phyloP scores from a whole-genome alignment of 148 eudicot species.

The Talinum fruticosum region DNA sequence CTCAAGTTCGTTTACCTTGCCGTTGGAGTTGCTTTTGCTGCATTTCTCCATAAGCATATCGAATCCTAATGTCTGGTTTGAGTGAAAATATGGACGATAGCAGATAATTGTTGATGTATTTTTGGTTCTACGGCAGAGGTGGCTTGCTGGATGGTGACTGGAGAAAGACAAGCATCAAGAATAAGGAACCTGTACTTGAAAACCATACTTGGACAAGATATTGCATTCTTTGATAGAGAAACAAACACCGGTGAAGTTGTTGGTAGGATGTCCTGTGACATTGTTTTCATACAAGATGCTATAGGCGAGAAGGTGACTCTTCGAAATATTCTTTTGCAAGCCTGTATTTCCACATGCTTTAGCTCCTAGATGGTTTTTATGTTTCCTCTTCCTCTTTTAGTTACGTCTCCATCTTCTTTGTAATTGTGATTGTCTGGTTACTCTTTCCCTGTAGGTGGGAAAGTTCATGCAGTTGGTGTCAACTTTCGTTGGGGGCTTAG shows the following conservation, averaged over 20 bases:
- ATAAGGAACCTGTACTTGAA: slow-evolving; percentile 53
- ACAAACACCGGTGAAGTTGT: slow-evolving; percentile 73
- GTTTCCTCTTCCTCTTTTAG: too few species aligned
- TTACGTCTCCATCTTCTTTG: not conserved
- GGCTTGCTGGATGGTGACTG: slow-evolving; percentile 65
- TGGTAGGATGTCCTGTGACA: slow-evolving; percentile 74
- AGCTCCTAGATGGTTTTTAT: not conserved
- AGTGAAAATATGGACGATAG: too few species aligned
- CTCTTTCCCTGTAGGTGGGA: slow-evolving; percentile 51
- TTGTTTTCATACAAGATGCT: slow-evolving; percentile 66
- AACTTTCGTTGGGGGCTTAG: slow-evolving; percentile 68
- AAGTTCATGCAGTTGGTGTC: slow-evolving; percentile 55
- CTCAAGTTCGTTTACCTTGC: slow-evolving; percentile 54
- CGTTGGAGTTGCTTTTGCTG: slow-evolving; percentile 43
- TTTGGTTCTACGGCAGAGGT: slow-evolving; percentile 56
- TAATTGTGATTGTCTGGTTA: not conserved
- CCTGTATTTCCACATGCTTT: not conserved
- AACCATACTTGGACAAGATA: slow-evolving; percentile 59
- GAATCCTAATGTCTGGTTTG: too few species aligned
- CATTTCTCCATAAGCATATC: slow-evolving; percentile 58
- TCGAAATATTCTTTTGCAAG: not conserved
- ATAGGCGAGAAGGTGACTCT: slow-evolving; percentile 65
- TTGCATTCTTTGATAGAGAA: slow-evolving; percentile 61
- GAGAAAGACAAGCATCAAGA: slow-evolving; percentile 65
- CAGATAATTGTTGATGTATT: not conserved